Conservation (phyloP, 139 green algal genomes). For the Bryopsis sp. region DNA sequence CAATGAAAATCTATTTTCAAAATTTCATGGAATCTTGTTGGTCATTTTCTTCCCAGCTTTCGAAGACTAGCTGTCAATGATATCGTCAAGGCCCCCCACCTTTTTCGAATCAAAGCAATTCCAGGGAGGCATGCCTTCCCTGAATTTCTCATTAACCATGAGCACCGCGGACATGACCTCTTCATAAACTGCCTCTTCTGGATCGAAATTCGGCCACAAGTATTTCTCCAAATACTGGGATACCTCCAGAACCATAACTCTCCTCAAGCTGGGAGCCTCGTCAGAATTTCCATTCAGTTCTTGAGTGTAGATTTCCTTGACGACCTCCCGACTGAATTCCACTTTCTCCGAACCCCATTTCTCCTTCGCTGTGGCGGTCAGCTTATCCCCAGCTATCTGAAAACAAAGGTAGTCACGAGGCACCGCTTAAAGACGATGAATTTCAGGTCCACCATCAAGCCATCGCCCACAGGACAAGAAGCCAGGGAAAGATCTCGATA, state of each 20-base stretch:
- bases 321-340: neutral
- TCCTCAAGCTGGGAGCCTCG: neutral
- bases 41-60: too few relatives aligned
- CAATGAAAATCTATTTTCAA: too few relatives aligned
- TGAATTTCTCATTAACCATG: conserved; percentile 95
- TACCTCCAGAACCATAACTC: conserved; percentile 69
- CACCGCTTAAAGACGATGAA: too few relatives aligned
- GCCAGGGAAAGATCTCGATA: too few relatives aligned
- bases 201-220: conserved; percentile 79
- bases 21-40: too few relatives aligned
- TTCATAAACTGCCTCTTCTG: conserved; percentile 23
- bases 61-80: too few relatives aligned
- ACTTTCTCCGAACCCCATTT: neutral
- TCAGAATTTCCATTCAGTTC: neutral
- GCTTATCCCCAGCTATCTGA: neutral
- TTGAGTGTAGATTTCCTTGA: neutral
- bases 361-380: neutral
- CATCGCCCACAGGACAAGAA: too few relatives aligned
- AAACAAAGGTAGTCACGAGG: too few relatives aligned
- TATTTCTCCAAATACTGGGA: conserved; percentile 94
- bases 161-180: conserved; percentile 82
- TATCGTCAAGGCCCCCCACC: conserved; percentile 32
- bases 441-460: too few relatives aligned
- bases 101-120: conserved; percentile 48
- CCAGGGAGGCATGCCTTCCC: conserved; percentile 74